phyloP scores from a whole-genome alignment of 352 stramenopile species.

The Achlya hypogyna region DNA sequence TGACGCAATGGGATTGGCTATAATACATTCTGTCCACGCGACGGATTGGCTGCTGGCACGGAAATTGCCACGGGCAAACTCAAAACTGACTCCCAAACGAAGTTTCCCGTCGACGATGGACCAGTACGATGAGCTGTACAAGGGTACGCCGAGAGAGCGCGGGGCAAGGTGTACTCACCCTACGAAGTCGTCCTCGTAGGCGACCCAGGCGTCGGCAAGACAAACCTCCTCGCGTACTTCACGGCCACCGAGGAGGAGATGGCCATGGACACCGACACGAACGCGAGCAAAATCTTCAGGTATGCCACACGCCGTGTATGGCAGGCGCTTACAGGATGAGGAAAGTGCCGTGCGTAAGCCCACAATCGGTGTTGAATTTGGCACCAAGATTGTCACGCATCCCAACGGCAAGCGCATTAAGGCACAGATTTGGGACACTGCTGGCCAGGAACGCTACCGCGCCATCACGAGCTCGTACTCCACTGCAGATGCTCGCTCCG shows the following conservation, averaged over 20 bases:
- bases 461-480: slow-evolving; percentile 73
- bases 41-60: background rate
- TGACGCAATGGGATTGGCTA: background rate
- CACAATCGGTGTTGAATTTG: slow-evolving; percentile 77
- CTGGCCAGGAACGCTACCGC: slow-evolving; percentile 69
- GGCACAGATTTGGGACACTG: slow-evolving; percentile 77
- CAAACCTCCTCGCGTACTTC: slow-evolving; percentile 23
- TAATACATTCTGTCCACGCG: background rate
- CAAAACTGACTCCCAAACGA: background rate
- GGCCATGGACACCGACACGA: background rate
- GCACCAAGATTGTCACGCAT: slow-evolving; percentile 66
- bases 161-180: background rate
- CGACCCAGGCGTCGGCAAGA: slow-evolving; percentile 35
- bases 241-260: slow-evolving; percentile 21
- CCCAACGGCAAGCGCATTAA: slow-evolving; percentile 73
- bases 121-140: slow-evolving; percentile 73
- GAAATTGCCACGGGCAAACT: background rate
- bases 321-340: slow-evolving; percentile 37
- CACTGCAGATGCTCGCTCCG: background rate
- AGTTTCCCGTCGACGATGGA: slow-evolving; percentile 9
- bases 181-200: slow-evolving; percentile 65
- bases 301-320: slow-evolving; percentile 21
- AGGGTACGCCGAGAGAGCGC: slow-evolving; percentile 31
- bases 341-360: slow-evolving; percentile 41
- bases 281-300: slow-evolving; percentile 20